Evolutionary conservation across 768 basidiomycete species (phyloP).

Genomic region (Suillus ampliporus): DNA sequence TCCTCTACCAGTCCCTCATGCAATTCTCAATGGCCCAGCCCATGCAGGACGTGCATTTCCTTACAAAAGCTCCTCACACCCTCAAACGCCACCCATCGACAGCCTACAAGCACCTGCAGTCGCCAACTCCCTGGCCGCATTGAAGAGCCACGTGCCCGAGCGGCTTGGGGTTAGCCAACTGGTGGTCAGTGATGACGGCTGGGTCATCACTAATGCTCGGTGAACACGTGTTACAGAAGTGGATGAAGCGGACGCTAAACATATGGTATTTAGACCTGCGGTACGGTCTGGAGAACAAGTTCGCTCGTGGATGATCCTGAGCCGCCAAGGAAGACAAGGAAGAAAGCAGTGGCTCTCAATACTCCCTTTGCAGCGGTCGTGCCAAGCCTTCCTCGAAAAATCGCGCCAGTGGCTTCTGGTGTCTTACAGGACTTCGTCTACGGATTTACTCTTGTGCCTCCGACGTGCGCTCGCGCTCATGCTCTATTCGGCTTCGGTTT

Average conservation of each 20-base stretch:
- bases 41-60: conserved; percentile 23
- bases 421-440: background rate
- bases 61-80: conserved; percentile 32
- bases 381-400: background rate
- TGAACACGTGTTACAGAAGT: conserved; percentile 77
- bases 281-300: background rate
- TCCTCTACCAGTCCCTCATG: background rate
- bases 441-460: background rate
- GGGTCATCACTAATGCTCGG: conserved; percentile 66
- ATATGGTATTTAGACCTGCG: background rate
- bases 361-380: background rate
- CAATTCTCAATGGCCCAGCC: background rate
- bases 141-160: conserved; percentile 86
- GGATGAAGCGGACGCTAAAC: background rate
- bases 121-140: conserved; percentile 81
- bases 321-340: no score
- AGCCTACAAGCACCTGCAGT: conserved; percentile 59
- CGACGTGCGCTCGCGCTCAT: background rate
- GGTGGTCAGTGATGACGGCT: conserved; percentile 69
- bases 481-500: background rate
- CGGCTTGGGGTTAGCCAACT: conserved; percentile 72
- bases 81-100: conserved; percentile 43
- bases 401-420: background rate
- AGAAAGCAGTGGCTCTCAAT: no score
- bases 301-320: no score